Percentiles rank a stretch among this genome's conserved stretches.
phyloP scores from a whole-genome alignment of 495 filamentous ascomycete genomes.

The Trichoderma asperelloides region DNA sequence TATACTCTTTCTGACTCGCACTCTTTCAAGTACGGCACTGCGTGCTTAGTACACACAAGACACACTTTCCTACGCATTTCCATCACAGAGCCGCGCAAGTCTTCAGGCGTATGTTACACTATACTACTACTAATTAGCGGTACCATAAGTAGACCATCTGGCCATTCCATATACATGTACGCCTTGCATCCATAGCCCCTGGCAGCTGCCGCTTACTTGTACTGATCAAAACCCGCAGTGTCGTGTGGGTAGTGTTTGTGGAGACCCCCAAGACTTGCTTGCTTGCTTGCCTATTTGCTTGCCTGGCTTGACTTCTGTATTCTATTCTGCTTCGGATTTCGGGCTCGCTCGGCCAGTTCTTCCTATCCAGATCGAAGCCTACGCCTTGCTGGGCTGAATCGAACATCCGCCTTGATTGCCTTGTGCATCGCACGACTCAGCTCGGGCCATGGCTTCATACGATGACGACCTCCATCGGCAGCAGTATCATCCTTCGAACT shows the following conservation, averaged over 20 bases:
- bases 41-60: background rate
- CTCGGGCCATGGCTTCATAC: background rate
- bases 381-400: background rate
- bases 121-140: background rate
- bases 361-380: background rate
- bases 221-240: background rate
- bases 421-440: background rate
- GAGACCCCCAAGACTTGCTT: background rate
- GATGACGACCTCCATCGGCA: constrained; percentile 1
- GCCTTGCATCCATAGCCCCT: background rate
- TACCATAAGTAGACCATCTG: background rate
- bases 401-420: background rate
- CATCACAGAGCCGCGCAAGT: no score
- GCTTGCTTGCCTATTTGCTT: background rate
- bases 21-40: background rate
- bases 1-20: background rate
- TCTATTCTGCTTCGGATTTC: background rate
- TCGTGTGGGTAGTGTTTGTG: background rate
- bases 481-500: constrained; percentile 2
- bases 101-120: no score
- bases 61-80: no score
- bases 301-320: background rate
- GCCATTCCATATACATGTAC: background rate
- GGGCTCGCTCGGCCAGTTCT: background rate
- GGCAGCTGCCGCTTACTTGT: background rate